Base-by-base conservation (phyloP, 345 rosid species). In the Euphorbia pulcherrima region DNA sequence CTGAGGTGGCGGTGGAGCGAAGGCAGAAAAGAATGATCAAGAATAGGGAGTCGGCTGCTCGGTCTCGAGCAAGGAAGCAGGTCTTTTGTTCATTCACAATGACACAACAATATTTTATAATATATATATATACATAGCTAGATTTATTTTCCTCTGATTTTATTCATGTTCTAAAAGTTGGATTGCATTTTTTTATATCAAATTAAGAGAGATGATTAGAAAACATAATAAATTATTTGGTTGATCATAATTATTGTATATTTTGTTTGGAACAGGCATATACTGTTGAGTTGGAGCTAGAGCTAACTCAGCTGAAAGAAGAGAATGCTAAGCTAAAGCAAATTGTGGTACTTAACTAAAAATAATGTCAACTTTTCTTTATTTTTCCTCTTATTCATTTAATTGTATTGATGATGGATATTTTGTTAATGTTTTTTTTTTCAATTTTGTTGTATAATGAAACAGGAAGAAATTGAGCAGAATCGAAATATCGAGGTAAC, bases 21-120 rank as follows among this genome's bases (percentile, higher is more conserved):
- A 82, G 93, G 69, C 97, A 87, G 46, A 88, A 93, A 0, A 78
- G 97, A 72, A 90, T 93, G 96, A 93, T 93, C 9, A 90, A 93
- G 84, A 93, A 93, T 63, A 81, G 94, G 6, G 98, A 93, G 63
- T 93, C 98, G 0, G 98, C 96, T 1, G 96, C 97, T 18, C 68
- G 98, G 35, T 93, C 98, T n/a, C 84, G 98, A 11, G 98, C 98
- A 16, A 78, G 98, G 74, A 88, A 86, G 75, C 98, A 90, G 86
- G 98, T 92, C 23, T 44, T 44, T 16, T 44, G 50, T 12, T 44
- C 50, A 44, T 44, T 44, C 50, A 44, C 5, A 44, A 44, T 44
- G 50, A 44, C 11, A 6, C 1, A 2, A 44, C 12, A 44, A 16
- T 12, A 12, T 7, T 33, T 2, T 33, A 33, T 7, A 33, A 3